phyloP scores from a whole-genome alignment of 1,284 basidiomycete genomes.

The Sporisorium scitamineum region DNA sequence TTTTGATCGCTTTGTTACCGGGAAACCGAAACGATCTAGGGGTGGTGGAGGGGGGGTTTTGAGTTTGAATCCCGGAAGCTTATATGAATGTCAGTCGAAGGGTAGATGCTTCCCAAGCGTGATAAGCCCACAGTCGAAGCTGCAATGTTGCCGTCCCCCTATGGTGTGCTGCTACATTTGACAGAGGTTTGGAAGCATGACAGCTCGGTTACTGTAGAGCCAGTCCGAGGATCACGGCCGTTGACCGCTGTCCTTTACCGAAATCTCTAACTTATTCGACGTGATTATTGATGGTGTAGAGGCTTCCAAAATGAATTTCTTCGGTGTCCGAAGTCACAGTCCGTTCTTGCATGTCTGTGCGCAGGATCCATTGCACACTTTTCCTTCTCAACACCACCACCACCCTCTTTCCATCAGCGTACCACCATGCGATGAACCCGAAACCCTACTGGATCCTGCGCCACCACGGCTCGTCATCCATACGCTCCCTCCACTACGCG shows the following conservation, averaged over 20 bases:
- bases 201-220: background rate
- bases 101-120: too few relatives aligned
- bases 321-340: background rate
- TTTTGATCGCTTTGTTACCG: background rate
- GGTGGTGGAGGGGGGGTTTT: background rate
- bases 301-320: background rate
- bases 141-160: too few relatives aligned
- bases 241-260: slow-evolving; percentile 3
- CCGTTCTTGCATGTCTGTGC: background rate
- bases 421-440: slow-evolving; percentile 14
- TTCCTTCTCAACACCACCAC: background rate
- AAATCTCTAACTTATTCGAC: too few relatives aligned
- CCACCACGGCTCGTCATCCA: slow-evolving; percentile 74
- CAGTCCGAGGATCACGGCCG: slow-evolving; percentile 23
- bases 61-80: background rate
- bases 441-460: slow-evolving; percentile 80
- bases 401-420: background rate
- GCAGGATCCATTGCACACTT: slow-evolving; percentile 10
- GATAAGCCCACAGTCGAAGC: too few relatives aligned
- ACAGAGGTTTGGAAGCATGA: background rate
- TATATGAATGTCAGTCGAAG: background rate
- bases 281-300: background rate
- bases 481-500: slow-evolving; percentile 76
- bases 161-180: too few relatives aligned
- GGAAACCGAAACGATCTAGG: background rate